Evolutionary conservation across 2,329 filamentous ascomycete genomes (phyloP), one percentile per base, ranked within the genome.

Genomic region (Penicillium frequentans): DNA sequence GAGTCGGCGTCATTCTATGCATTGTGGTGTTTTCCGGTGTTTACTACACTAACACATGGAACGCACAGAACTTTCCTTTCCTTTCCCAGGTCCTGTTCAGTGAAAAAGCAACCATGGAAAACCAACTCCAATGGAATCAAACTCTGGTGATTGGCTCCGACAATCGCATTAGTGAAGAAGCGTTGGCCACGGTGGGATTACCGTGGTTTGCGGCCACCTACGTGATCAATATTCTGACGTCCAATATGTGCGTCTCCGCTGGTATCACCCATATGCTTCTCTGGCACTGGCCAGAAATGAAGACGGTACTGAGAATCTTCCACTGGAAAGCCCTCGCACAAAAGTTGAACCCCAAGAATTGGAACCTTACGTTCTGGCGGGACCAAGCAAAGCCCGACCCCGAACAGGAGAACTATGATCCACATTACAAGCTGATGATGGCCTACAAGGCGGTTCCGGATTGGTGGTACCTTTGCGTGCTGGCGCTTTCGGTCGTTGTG

Each of bases 181-280:
- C 66, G 6, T 64, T 82, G 0, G 67, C 69, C 0, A 57, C 62
- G 6, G 59, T 72, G 44, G 79, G 79, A 8, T 57, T 78, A 6
- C 80, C 81, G 0, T 79, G 67, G 49, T 65, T 82, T 26, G 69
- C 80, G 9, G 66, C 73, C 0, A 68, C 73, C n/a, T 72, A 81
- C 55, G 65, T 74, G 13, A 55, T 69, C 7, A 74, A 77, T 55
- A 66, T 81, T 14, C 67, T 82, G 31, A 74, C 73, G 2, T 72
- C 73, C 4, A 82, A 82, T 59, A 72, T 80, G 61, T 78, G 74
- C 3, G 69, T 80, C 24, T 81, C 80, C 3, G 80, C 81, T 2
- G 75, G 77, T 0, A 67, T 83, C 19, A 70, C 74, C 3, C 77
- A 82, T 55, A 75, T 82, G 55, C 60, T 75, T 3, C 67, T 78